These are phyloP conservation scores for Eimeria sp. DNA, from an alignment of 169 alveolate species.

Conservation along the genomic window DNA sequence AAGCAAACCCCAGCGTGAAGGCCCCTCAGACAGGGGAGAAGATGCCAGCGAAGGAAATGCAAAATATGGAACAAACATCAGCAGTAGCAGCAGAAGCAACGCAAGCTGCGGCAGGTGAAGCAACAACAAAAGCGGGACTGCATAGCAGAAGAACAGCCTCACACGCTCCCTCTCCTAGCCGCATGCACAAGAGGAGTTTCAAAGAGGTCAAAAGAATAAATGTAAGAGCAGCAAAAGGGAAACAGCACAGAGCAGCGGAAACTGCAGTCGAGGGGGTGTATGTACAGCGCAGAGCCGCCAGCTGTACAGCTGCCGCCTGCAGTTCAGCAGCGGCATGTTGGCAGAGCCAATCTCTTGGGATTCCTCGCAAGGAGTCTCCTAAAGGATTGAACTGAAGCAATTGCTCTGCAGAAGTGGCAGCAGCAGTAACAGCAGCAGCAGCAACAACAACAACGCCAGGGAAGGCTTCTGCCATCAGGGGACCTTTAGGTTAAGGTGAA, in stretches of 20 bases:
- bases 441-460: background rate
- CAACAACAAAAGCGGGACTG: background rate
- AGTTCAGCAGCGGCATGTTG: background rate
- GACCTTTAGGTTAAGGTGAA: background rate
- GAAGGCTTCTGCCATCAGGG: background rate
- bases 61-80: background rate
- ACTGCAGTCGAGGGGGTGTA: slow-evolving; percentile 33
- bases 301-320: slow-evolving; percentile 19
- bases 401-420: background rate
- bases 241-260: background rate
- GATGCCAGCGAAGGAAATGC: background rate
- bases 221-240: background rate
- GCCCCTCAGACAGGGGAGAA: background rate
- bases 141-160: background rate
- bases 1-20: background rate
- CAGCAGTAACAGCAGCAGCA: background rate
- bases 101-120: background rate
- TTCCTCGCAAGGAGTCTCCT: background rate
- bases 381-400: background rate
- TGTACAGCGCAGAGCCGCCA: slow-evolving; percentile 30
- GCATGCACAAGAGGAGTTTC: background rate
- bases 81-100: slow-evolving; percentile 17
- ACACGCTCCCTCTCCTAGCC: background rate
- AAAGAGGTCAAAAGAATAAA: background rate
- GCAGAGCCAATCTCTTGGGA: too few relatives aligned